Evolutionary conservation across 2,329 filamentous ascomycete species (phyloP), one percentile per base, ranked within the genome.

Genomic region (Corinectria fuckeliana): DNA sequence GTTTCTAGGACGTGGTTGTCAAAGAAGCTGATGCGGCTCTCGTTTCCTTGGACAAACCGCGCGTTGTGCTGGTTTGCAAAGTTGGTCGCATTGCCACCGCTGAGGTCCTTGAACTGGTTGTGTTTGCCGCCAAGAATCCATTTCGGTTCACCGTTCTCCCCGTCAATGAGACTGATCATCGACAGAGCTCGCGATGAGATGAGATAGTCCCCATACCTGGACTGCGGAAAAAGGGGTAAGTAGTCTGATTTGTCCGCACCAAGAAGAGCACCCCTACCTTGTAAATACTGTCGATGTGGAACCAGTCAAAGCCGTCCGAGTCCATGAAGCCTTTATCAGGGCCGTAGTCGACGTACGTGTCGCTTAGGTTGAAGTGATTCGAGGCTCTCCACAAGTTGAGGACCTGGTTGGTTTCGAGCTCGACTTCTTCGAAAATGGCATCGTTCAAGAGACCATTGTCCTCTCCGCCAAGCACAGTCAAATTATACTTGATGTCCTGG

Each of bases 11-110:
- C 56, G 16, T 75, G 67, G 69, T 86, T 87, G 69, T 87, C 83
- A 65, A 82, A 86, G 50, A 87, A 75, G 5, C 81, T 82, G 56
- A 86, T 76, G 28, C 51, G 61, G 7, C 81, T 69, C 9, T 83
- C 83, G 50, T 82, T 77, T 2, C 79, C 76, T 3, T 71, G 71
- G 47, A 81, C 76, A 56, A 70, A 83, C 49, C 77, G 78, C 2
- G 81, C 82, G 63, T 85, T 76, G 62, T 86, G 83, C 66, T 86
- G 83, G 66, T 62, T 60, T 49, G 70, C 66, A 23, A 73, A 74
- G 26, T 78, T 74, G 14, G 75, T 72, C 9, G 74, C 75, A 2
- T 60, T 64, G 10, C 72, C 73, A 4, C 59, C 71, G 5, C 69
- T 72, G 9, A 76, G 63, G 45, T 77, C 75, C 25, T 44, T 38